phyloP scores from a whole-genome alignment of 2,329 filamentous ascomycete species.

The Sphaceloma murrayae region DNA sequence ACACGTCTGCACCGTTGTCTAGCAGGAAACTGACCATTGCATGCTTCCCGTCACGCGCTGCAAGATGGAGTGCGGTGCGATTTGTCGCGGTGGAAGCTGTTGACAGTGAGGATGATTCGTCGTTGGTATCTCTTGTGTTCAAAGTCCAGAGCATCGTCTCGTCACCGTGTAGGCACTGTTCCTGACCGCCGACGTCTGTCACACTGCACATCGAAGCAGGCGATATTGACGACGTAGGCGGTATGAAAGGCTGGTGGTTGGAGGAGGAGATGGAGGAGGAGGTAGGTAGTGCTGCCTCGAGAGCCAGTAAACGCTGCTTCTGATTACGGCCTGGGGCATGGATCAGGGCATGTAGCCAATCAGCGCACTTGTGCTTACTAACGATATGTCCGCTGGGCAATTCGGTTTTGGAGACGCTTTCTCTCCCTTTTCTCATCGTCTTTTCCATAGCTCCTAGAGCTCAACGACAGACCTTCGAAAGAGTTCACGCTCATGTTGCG shows the following conservation, averaged over 20 bases:
- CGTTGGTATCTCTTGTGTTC: neutral
- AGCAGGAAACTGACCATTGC: slow-evolving; percentile 1
- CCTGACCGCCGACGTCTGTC: too few species aligned
- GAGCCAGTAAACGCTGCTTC: slow-evolving; percentile 1
- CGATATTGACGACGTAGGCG: too few species aligned
- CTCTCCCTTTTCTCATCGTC: slow-evolving; percentile 1
- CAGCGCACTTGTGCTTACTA: neutral
- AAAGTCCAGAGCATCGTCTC: neutral
- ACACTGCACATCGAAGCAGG: too few species aligned
- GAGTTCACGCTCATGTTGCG: too few species aligned
- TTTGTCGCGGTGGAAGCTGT: neutral
- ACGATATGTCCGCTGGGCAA: slow-evolving; percentile 3
- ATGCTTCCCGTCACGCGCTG: neutral
- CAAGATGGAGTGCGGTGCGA: neutral
- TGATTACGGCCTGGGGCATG: neutral
- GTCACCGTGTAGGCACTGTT: too few species aligned
- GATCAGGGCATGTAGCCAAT: neutral
- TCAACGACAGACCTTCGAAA: neutral
- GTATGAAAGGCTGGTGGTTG: too few species aligned
- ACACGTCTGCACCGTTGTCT: neutral
- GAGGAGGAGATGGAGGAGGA: too few species aligned
- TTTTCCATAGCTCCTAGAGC: too few species aligned
- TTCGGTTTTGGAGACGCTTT: slow-evolving; percentile 1
- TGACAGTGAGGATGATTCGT: neutral
- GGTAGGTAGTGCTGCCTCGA: neutral